phyloP scores from a whole-genome alignment of 352 stramenopile species.

The Pythium brachiatum region DNA sequence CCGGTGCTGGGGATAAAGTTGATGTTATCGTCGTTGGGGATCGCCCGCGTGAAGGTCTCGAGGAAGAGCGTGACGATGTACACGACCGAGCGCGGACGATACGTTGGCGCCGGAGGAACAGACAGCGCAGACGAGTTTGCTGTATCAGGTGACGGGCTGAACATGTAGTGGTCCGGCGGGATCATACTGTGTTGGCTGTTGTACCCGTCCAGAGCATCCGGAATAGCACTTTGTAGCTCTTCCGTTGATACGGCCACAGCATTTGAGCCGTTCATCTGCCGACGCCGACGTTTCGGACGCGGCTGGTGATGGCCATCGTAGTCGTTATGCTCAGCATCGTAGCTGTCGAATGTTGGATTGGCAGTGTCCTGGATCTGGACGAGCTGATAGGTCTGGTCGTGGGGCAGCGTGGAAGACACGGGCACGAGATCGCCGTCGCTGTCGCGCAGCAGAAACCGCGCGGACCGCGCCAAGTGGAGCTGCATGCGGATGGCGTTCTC shows the following conservation, averaged over 20 bases:
- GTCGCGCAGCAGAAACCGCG: conserved; percentile 44
- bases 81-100: conserved; percentile 25
- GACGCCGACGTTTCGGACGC: conserved; percentile 4
- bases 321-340: background rate
- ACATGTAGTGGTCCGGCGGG: background rate
- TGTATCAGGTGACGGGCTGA: background rate
- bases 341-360: background rate
- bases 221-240: too few species aligned
- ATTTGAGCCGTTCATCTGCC: background rate
- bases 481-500: conserved; percentile 42
- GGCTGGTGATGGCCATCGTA: background rate
- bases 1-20: conserved; percentile 55
- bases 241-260: too few species aligned
- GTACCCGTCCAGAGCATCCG: too few species aligned
- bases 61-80: conserved; percentile 46
- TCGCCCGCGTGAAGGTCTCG: conserved; percentile 45
- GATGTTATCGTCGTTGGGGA: conserved; percentile 57
- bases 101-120: background rate
- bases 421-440: conserved; percentile 46
- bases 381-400: conserved; percentile 31
- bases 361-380: conserved; percentile 17
- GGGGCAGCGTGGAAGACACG: conserved; percentile 33
- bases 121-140: background rate
- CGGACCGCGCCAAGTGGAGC: conserved; percentile 23
- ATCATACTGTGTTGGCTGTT: too few species aligned